phyloP scores from a whole-genome alignment of 192 early-diverging fungal genomes.

The Coemansia sp. region DNA sequence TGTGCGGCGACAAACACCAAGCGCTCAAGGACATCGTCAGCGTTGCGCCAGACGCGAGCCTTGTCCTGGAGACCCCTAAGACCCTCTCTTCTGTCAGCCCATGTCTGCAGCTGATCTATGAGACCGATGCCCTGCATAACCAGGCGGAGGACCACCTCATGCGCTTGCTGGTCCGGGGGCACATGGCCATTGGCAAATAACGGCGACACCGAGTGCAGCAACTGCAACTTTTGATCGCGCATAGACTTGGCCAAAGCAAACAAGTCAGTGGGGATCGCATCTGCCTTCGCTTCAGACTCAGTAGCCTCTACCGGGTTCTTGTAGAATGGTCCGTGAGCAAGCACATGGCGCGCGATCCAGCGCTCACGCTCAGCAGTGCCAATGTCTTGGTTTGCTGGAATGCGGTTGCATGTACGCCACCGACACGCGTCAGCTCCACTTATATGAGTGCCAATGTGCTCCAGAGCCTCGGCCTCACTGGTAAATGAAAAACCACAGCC shows the following conservation, averaged over 20 bases:
- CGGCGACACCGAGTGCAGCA: slow-evolving; percentile 14
- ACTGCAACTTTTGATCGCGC: slow-evolving; percentile 4
- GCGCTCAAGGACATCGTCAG: slow-evolving; percentile 42
- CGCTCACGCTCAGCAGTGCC: neutral
- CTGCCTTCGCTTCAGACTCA: neutral
- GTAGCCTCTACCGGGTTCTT: neutral
- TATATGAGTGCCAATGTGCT: slow-evolving; percentile 20
- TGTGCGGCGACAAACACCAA: slow-evolving; percentile 35
- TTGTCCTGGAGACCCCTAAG: slow-evolving; percentile 28
- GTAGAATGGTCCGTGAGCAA: slow-evolving; percentile 46
- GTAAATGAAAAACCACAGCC: slow-evolving; percentile 25
- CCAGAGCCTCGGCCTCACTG: slow-evolving; percentile 29
- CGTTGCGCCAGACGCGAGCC: slow-evolving; percentile 31
- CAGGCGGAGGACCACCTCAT: slow-evolving; percentile 29
- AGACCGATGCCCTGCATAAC: slow-evolving; percentile 40
- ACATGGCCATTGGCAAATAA: slow-evolving; percentile 9
- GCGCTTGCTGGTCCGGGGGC: slow-evolving; percentile 3
- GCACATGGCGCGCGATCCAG: slow-evolving; percentile 37
- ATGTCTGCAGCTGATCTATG: slow-evolving; percentile 48
- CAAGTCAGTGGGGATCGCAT: neutral
- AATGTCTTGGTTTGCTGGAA: slow-evolving; percentile 8
- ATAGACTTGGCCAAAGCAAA: slow-evolving; percentile 8
- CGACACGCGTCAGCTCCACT: slow-evolving; percentile 38
- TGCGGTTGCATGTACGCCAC: slow-evolving; percentile 44
- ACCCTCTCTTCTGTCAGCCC: slow-evolving; percentile 39